These are phyloP conservation scores for Mucor sp. DNA, from an alignment of 371 early-diverging fungal species.

Conservation along the genomic window DNA sequence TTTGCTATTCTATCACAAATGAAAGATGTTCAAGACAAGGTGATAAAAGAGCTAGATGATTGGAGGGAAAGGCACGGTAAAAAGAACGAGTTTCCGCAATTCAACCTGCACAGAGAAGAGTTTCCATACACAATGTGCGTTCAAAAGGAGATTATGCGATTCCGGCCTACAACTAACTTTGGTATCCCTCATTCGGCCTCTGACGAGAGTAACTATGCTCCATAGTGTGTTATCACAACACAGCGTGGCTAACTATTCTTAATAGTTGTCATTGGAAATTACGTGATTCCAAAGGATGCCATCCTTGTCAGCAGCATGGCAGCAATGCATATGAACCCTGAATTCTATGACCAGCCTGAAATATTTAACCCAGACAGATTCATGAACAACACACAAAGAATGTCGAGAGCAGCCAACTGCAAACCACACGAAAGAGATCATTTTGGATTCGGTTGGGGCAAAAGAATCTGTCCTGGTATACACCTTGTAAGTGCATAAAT, in stretches of 20 bases:
- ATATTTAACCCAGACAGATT: conserved; percentile 22
- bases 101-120: conserved; percentile 11
- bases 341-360: conserved; percentile 15
- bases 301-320: conserved; percentile 14
- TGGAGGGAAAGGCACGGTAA: conserved; percentile 1
- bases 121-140: conserved; percentile 15
- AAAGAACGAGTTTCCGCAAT: conserved; percentile 18
- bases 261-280: conserved; percentile 11
- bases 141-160: conserved; percentile 21
- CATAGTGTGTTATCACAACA: background rate
- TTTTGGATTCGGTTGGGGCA: conserved; percentile 30
- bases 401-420: conserved; percentile 14
- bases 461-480: conserved; percentile 21
- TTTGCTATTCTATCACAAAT: conserved; percentile 14
- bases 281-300: conserved; percentile 17
- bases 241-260: background rate
- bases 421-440: conserved; percentile 17
- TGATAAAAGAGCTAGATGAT: conserved; percentile 10
- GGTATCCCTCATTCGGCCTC: conserved; percentile 13
- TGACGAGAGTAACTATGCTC: conserved; percentile 15
- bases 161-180: conserved; percentile 7
- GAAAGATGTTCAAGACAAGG: conserved; percentile 17
- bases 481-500: background rate
- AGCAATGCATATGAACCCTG: conserved; percentile 18
- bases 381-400: conserved; percentile 5